Conservation (phyloP, 2,329 filamentous ascomycete genomes). For the Allantophomopsis cytisporea region DNA sequence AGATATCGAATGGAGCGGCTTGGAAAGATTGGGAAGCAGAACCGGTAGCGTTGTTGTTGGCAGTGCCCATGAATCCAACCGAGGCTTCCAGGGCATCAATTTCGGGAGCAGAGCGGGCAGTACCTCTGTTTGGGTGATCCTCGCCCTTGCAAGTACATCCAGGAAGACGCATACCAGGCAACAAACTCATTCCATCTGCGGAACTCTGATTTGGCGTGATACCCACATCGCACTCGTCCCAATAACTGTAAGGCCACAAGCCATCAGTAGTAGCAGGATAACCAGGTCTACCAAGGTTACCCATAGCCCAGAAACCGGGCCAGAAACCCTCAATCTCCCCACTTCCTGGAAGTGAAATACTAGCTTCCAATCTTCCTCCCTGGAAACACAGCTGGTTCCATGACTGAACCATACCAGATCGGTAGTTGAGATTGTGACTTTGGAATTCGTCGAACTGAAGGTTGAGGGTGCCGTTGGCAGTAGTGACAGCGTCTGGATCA, state of each 20-base stretch:
- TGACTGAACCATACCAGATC: constrained; percentile 62
- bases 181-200: constrained; percentile 47
- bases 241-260: constrained; percentile 63
- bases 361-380: constrained; percentile 55
- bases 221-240: constrained; percentile 52
- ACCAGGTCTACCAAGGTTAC: constrained; percentile 56
- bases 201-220: constrained; percentile 63
- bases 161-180: constrained; percentile 58
- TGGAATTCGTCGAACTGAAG: constrained; percentile 50
- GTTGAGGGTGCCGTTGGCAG: constrained; percentile 46
- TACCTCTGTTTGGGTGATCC: constrained; percentile 53
- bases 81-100: constrained; percentile 63
- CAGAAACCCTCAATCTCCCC: constrained; percentile 58
- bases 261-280: constrained; percentile 59
- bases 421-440: constrained; percentile 51
- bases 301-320: constrained; percentile 68
- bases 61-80: constrained; percentile 20
- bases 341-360: constrained; percentile 53
- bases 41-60: constrained; percentile 37
- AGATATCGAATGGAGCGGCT: constrained; percentile 56
- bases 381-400: constrained; percentile 67
- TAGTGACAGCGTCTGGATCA: constrained; percentile 53
- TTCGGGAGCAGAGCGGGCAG: constrained; percentile 53
- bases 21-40: constrained; percentile 54
- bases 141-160: constrained; percentile 50